Percentiles rank a stretch among this genome's conserved stretches.
These are phyloP conservation scores for Blastomyces parvus DNA, from an alignment of 2,329 filamentous ascomycete genomes.

Conservation along the genomic window DNA sequence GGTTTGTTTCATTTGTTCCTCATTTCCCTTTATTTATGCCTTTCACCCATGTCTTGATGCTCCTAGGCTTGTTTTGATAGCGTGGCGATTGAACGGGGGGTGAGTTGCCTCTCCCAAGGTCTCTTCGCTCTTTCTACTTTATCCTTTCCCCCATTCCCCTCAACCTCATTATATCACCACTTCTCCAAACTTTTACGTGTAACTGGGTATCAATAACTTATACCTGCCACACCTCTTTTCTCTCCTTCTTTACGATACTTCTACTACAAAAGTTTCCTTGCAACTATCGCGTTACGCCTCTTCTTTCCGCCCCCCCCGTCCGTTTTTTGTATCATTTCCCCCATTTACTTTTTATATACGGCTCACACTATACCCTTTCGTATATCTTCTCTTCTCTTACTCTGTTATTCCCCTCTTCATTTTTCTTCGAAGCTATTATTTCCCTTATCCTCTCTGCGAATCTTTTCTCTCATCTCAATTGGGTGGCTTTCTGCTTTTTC, in stretches of 20 bases:
- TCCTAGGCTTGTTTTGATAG: background rate
- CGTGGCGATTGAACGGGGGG: too few relatives aligned
- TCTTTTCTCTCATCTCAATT: conserved; percentile 12
- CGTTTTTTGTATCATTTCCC: conserved; percentile 7
- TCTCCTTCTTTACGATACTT: background rate
- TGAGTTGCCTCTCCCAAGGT: too few relatives aligned
- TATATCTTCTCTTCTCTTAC: conserved; percentile 7
- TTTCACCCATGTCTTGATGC: background rate
- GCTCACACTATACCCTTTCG: background rate
- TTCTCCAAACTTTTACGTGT: background rate
- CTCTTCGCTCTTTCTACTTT: too few relatives aligned
- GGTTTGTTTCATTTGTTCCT: conserved; percentile 7
- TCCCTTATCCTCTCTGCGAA: conserved; percentile 13
- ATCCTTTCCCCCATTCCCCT: too few relatives aligned
- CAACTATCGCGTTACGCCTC: conserved; percentile 4
- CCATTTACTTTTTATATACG: background rate
- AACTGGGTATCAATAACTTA: background rate
- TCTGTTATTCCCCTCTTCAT: background rate
- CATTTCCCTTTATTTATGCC: conserved; percentile 6
- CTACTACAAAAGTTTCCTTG: too few relatives aligned
- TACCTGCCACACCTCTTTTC: background rate
- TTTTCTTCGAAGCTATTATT: background rate
- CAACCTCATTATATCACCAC: too few relatives aligned
- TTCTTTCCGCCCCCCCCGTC: conserved; percentile 7
- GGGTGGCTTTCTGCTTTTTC: conserved; percentile 1